Evolutionary conservation across 805 yeast species (phyloP).

Genomic region (Ogataea nitratoaversa): DNA sequence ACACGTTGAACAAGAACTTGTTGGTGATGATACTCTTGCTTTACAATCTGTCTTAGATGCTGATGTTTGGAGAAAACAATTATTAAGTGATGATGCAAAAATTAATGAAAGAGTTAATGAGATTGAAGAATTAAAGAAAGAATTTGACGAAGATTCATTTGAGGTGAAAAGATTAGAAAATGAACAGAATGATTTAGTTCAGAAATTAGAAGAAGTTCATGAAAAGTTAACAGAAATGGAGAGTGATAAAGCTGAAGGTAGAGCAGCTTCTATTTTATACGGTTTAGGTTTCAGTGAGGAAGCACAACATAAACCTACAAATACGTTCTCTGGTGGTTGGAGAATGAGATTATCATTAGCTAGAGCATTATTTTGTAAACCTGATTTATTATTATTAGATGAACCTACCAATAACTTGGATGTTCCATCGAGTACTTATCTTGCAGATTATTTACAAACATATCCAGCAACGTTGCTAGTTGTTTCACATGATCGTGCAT

Average conservation of each 20-base stretch:
- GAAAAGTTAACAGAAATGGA: conserved; percentile 90
- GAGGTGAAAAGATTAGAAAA: conserved; percentile 79
- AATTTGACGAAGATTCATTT: conserved; percentile 71
- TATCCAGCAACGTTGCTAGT: conserved; percentile 91
- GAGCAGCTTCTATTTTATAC: conserved; percentile 88
- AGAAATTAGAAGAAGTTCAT: conserved; percentile 70
- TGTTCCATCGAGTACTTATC: conserved; percentile 94
- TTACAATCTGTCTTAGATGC: conserved; percentile 97
- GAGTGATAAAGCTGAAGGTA: conserved; percentile 93
- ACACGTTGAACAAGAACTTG: conserved; percentile 96
- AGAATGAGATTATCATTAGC: conserved; percentile 99
- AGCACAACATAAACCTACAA: conserved; percentile 79
- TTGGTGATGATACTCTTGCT: conserved; percentile 89
- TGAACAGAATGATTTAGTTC: conserved; percentile 83
- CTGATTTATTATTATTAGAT: conserved; percentile 87
- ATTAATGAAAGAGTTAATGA: conserved; percentile 71
- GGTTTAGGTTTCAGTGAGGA: conserved; percentile 94
- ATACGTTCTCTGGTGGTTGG: conserved; percentile 99
- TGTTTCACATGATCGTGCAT: conserved; percentile 97
- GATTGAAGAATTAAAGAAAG: conserved; percentile 62
- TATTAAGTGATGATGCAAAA: conserved; percentile 70
- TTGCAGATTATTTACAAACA: conserved; percentile 83
- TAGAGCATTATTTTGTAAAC: conserved; percentile 95
- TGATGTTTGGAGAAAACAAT: conserved; percentile 96
- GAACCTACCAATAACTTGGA: conserved; percentile 99